These are phyloP conservation scores for Hypoxylon perforatum DNA, from an alignment of 495 filamentous ascomycete species.

Conservation along the genomic window DNA sequence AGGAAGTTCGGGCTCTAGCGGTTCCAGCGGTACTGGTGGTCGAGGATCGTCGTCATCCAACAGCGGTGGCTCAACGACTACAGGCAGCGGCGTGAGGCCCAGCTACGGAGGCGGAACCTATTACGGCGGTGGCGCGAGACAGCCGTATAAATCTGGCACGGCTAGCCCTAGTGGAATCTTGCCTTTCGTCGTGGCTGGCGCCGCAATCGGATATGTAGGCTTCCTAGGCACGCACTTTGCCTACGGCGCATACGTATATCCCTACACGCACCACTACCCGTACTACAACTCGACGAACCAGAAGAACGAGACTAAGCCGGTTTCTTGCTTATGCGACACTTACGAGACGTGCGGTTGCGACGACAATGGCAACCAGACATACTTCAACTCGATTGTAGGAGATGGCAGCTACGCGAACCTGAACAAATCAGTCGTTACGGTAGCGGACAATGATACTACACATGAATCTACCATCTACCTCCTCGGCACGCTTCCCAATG, in stretches of 20 bases:
- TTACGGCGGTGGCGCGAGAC: conserved; percentile 80
- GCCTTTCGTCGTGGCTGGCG: conserved; percentile 67
- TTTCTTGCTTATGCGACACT: conserved; percentile 78
- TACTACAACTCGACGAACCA: conserved; percentile 68
- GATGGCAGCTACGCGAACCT: conserved; percentile 68
- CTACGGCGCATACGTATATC: conserved; percentile 77
- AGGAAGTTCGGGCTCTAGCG: conserved; percentile 1
- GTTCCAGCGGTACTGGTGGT: conserved; percentile 30
- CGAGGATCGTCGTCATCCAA: conserved; percentile 55
- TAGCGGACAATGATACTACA: conserved; percentile 76
- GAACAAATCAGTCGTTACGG: conserved; percentile 71
- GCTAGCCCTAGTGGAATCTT: conserved; percentile 68
- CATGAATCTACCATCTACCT: conserved; percentile 71
- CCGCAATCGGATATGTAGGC: conserved; percentile 62
- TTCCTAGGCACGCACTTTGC: conserved; percentile 69
- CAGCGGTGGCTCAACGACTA: conserved; percentile 70
- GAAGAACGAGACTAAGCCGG: conserved; percentile 75
- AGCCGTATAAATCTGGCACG: conserved; percentile 74
- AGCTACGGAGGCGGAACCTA: conserved; percentile 73
- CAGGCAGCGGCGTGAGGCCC: conserved; percentile 71
- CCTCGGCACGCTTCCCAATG: conserved; percentile 88
- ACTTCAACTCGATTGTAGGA: conserved; percentile 68
- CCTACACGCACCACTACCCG: conserved; percentile 67
- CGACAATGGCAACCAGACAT: conserved; percentile 68
- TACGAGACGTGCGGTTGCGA: conserved; percentile 85